phyloP scores from a whole-genome alignment of 1,284 basidiomycete species.

The Cutaneotrichosporon cavernicola region DNA sequence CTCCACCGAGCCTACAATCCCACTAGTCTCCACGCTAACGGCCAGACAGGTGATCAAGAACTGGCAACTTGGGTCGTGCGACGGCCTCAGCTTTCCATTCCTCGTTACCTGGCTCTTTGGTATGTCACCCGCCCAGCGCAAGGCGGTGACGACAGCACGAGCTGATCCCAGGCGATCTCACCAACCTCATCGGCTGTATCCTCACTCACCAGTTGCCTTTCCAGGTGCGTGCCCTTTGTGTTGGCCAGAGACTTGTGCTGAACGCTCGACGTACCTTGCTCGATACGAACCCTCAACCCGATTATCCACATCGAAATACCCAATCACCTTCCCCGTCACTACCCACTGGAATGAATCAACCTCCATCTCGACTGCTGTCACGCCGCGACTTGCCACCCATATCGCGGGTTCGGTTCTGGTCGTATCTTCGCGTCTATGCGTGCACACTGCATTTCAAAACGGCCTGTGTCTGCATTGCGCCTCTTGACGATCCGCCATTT shows the following conservation, averaged over 20 bases:
- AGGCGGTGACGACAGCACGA: no score
- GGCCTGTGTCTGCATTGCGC: neutral
- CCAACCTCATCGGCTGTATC: slow-evolving; percentile 82
- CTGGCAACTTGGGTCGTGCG: slow-evolving; percentile 68
- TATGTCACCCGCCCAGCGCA: slow-evolving; percentile 49
- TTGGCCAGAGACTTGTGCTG: neutral
- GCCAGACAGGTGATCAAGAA: slow-evolving; percentile 78
- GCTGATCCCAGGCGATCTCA: slow-evolving; percentile 69
- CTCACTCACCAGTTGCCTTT: slow-evolving; percentile 91
- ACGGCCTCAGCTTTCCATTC: slow-evolving; percentile 84
- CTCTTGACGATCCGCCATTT: neutral
- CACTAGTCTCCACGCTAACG: neutral
- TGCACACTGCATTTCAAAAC: neutral
- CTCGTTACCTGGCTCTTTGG: slow-evolving; percentile 85
- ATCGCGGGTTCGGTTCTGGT: neutral
- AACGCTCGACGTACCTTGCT: neutral
- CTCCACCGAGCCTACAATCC: neutral
- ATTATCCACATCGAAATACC: neutral
- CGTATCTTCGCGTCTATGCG: slow-evolving; percentile 8
- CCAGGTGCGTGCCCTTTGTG: slow-evolving; percentile 61
- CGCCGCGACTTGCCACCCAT: neutral
- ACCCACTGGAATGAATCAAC: neutral
- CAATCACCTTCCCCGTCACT: neutral
- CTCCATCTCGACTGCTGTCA: neutral
- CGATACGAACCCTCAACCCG: neutral